Evolutionary conservation across 1,284 basidiomycete genomes (phyloP).

Genomic region (Fomitopsis pinicola): DNA sequence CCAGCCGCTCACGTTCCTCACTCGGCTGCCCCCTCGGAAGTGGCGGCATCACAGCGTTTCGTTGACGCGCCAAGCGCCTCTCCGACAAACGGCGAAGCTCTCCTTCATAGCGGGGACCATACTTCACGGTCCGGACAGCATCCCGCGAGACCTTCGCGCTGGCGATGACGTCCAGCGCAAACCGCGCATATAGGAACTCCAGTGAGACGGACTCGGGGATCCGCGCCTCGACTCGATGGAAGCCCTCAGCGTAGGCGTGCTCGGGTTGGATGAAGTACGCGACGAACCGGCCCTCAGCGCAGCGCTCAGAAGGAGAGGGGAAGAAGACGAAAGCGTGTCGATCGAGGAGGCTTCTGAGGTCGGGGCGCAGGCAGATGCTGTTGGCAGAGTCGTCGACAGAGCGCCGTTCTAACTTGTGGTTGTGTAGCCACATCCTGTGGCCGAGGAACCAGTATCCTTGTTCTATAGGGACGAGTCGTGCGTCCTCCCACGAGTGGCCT

Average conservation of each 20-base stretch:
- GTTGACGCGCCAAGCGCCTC: too few species aligned
- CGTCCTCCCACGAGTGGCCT: neutral
- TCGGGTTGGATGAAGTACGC: neutral
- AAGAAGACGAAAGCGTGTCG: neutral
- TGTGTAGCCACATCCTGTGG: neutral
- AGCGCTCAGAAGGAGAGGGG: neutral
- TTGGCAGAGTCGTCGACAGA: neutral
- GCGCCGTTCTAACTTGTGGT: neutral
- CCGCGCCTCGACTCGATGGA: neutral
- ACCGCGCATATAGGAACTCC: neutral
- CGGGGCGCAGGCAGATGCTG: neutral
- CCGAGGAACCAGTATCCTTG: neutral
- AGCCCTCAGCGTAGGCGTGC: neutral
- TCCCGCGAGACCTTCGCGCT: too few species aligned
- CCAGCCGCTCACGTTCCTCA: too few species aligned
- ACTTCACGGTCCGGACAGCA: too few species aligned
- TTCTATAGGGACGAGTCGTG: neutral
- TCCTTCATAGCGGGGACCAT: too few species aligned
- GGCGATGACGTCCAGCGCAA: neutral
- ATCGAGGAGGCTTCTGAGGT: neutral
- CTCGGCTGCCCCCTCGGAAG: too few species aligned
- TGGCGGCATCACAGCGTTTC: too few species aligned
- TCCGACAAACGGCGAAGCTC: too few species aligned
- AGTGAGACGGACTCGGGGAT: neutral
- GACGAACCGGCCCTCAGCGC: neutral